Conservation (phyloP, 768 basidiomycete genomes). For the Kwoniella heveanensis region DNA sequence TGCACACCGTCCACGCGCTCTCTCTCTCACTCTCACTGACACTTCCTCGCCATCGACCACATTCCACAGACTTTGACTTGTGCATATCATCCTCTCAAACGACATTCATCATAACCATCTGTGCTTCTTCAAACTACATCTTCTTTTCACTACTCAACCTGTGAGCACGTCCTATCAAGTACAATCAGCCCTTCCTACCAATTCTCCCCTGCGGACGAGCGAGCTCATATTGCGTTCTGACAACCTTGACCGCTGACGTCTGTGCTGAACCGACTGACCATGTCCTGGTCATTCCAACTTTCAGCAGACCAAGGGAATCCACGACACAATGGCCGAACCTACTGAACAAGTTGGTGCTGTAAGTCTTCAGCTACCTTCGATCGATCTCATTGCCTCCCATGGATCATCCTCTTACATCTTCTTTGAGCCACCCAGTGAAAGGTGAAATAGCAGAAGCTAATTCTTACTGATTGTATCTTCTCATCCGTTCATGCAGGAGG, state of each 20-base stretch:
- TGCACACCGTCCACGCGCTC: background rate
- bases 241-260: slow-evolving; percentile 10
- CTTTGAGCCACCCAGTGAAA: too few species aligned
- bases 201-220: too few species aligned
- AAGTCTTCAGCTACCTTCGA: slow-evolving; percentile 2
- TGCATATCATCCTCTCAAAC: background rate
- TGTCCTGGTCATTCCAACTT: background rate
- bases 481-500: slow-evolving; percentile 61
- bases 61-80: background rate
- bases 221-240: too few species aligned
- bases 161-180: too few species aligned
- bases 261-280: slow-evolving; percentile 3
- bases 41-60: slow-evolving; percentile 2
- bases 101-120: background rate
- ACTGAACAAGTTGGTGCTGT: slow-evolving; percentile 31
- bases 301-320: slow-evolving; percentile 4
- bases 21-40: background rate
- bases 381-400: too few species aligned
- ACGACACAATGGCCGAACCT: slow-evolving; percentile 22
- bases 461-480: background rate
- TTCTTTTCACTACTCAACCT: too few species aligned
- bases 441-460: too few species aligned
- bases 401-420: too few species aligned
- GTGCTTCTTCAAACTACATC: too few species aligned
- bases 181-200: too few species aligned